Base-by-base conservation (phyloP, 1,139 yeast genomes). In the Kurtzmaniella quercitrusa region DNA sequence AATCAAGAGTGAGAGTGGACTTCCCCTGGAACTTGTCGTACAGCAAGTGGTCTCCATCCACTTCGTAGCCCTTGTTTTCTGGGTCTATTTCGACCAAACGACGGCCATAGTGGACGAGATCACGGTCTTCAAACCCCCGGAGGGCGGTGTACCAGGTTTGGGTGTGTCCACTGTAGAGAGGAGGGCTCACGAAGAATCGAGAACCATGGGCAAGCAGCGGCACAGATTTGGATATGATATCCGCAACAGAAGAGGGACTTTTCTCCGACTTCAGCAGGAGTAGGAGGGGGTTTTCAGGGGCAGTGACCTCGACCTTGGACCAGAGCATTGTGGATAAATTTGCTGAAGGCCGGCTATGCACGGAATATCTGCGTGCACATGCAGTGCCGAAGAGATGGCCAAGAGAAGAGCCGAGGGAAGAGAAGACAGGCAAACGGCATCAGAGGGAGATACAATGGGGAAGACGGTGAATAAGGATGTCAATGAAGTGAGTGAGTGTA, bases 141-240 rank as follows among this genome's bases (percentile, higher is more conserved):
- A 72, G 45, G 0, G 74, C 76, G 3, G 77, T 67, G 50, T 68
- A 73, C 4, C 75, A 75, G 3, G 78, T 73, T 53, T 73, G 77
- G n/a, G 66, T 50, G 51, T 73, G 76, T 14, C 78, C 77, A 4
- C 70, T 61, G 11, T 68, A 55, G 18, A 73, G 55, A 12, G 70
- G 49, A 1, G 77, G 77, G 45, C 68, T 67, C 37, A 69, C 62
- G 52, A 56, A 60, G 49, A 59, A 70, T 21, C 64, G 56, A 43
- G 65, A 59, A 2, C 70, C 73, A 11, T 59, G 48, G 21, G 46
- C 31, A 42, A 73, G 55, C 42, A 69, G 74, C 0, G 73, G 71
- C 0, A 66, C 62, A 1, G 53, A 44, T 5, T 51, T 39, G 23
- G 53, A 46, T 36, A 72, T 54, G 38, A 73, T 62, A 31, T 58